Evolutionary conservation across 805 yeast genomes (phyloP), one percentile per base, ranked within the genome.

Genomic region (Candida schatavii): DNA sequence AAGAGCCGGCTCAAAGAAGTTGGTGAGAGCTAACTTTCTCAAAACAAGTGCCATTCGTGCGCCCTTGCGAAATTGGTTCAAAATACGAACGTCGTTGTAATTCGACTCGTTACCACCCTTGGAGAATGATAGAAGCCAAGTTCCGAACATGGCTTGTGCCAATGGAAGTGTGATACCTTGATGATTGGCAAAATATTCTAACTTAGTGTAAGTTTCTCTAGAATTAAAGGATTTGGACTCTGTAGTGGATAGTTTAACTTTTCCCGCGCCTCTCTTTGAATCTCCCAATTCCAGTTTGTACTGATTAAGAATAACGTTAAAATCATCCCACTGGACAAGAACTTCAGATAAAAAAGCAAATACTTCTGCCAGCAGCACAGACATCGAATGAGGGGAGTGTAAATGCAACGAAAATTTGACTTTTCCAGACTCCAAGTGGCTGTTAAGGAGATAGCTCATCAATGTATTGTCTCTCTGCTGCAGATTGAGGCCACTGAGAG

Each of bases 141-240:
- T 52, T 15, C 59, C 61, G 37, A 56, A 56, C 58, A 56, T 55
- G 14, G 59, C 44, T n/a, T 51, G 48, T 11, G 61, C 59, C 15
- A 56, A 41, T 14, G 61, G 59, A 14, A 56, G 41, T 26, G 50
- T 48, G 15, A 53, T 40, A 1, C 56, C 47, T 7, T 39, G n/a
- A 21, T 37, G 41, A 29, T 46, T 41, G 14, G 56, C 54, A 30
- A 42, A 50, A 5, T 22, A 19, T 22, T 51, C 49, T 25, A 56
- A 53, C 3, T 40, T 33, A 25, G 54, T 52, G 26, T 50, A 56
- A 3, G 55, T 45, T 29, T 55, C 49, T 10, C 46, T 42, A 13
- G 49, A 43, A 28, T 41, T 36, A 35, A 47, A 40, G 29, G 50
- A 29, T 7, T 19, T 13, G 25, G 33, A 3, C 14, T 36, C 17